Conservation (phyloP, 371 early-diverging fungal genomes). For the Neoconidiobolus thromboides region DNA sequence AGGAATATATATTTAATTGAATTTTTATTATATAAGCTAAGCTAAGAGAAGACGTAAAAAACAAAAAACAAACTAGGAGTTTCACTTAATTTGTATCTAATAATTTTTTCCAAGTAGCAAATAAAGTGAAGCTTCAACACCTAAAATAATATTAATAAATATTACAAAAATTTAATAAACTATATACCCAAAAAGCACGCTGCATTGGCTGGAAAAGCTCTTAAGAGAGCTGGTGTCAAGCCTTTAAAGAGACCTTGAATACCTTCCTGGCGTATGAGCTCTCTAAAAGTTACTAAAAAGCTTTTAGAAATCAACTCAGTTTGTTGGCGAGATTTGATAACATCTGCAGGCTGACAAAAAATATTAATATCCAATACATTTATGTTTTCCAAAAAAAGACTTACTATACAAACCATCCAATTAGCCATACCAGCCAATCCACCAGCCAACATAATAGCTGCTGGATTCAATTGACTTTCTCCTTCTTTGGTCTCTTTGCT, state of each 20-base stretch:
- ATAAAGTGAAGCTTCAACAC: conserved; percentile 9
- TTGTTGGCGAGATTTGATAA: conserved; percentile 91
- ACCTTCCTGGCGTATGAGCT: conserved; percentile 74
- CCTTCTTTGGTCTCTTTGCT: conserved; percentile 49
- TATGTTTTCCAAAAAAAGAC: neutral
- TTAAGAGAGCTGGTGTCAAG: conserved; percentile 84
- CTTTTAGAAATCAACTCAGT: conserved; percentile 89
- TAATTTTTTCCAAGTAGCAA: neutral
- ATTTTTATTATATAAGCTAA: too few species aligned
- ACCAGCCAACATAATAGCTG: conserved; percentile 83
- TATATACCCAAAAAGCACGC: conserved; percentile 19
- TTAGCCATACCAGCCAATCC: conserved; percentile 50
- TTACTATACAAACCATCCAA: conserved; percentile 25
- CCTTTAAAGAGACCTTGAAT: conserved; percentile 87
- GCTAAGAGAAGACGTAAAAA: too few species aligned
- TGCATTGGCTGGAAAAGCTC: conserved; percentile 91
- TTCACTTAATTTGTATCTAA: too few species aligned
- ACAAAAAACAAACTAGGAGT: too few species aligned
- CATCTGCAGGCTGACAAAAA: conserved; percentile 81
- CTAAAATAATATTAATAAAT: neutral
- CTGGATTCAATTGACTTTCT: conserved; percentile 36
- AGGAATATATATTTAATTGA: too few species aligned
- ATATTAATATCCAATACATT: neutral
- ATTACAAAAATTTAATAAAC: too few species aligned
- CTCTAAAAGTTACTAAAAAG: conserved; percentile 54